These are phyloP conservation scores for Hypoxylon sp. DNA, from an alignment of 2,329 filamentous ascomycete species.

Conservation along the genomic window DNA sequence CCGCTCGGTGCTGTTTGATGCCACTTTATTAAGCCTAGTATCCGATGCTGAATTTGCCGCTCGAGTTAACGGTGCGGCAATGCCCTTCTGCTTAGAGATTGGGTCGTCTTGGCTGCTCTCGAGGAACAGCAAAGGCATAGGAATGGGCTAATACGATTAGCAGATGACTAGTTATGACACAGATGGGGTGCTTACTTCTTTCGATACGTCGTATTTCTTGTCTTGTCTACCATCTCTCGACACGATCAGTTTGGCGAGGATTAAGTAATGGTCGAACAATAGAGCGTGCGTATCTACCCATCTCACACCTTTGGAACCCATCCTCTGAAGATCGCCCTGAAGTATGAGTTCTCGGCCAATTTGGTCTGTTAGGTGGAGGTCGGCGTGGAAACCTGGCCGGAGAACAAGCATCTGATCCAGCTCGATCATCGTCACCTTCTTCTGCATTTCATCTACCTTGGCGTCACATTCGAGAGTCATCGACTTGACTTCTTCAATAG, in stretches of 20 bases:
- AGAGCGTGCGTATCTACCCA: conserved; percentile 96
- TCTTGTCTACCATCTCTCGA: conserved; percentile 77
- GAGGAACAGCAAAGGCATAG: conserved; percentile 93
- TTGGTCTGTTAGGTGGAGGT: conserved; percentile 87
- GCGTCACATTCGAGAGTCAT: conserved; percentile 93
- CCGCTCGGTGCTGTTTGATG: conserved; percentile 64
- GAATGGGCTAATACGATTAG: conserved; percentile 75
- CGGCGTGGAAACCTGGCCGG: conserved; percentile 87
- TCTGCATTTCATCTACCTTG: conserved; percentile 91
- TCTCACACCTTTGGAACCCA: conserved; percentile 88
- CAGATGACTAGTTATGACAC: conserved; percentile 17
- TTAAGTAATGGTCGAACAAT: conserved; percentile 96
- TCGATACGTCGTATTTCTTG: conserved; percentile 94
- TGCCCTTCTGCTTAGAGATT: conserved; percentile 84
- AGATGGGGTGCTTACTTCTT: conserved; percentile 71
- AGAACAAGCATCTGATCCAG: conserved; percentile 86
- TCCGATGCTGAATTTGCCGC: conserved; percentile 73
- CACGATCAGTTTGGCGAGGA: conserved; percentile 84
- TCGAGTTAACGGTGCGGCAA: conserved; percentile 71
- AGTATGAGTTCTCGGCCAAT: conserved; percentile 91
- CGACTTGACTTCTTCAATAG: conserved; percentile 90
- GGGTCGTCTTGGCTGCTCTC: conserved; percentile 95
- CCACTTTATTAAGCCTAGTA: conserved; percentile 69
- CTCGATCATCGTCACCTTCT: conserved; percentile 90
- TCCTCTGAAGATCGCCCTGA: conserved; percentile 88